Conservation (phyloP, 768 basidiomycete species). For the Dioszegia crocea region DNA sequence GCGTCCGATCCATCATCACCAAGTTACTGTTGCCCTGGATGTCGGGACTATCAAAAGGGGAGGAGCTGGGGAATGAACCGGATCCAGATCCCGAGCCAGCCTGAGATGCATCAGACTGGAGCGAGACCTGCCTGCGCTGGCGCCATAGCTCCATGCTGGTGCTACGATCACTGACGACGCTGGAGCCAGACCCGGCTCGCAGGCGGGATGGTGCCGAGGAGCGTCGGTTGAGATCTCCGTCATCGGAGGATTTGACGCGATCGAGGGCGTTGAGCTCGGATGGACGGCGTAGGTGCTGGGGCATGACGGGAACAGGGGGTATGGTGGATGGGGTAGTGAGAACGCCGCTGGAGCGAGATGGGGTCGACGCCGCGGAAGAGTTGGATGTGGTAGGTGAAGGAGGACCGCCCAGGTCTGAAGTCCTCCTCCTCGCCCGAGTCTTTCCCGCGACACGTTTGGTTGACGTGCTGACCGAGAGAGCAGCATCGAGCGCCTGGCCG, state of each 20-base stretch:
- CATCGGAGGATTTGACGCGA: slow-evolving; percentile 75
- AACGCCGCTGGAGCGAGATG: slow-evolving; percentile 66
- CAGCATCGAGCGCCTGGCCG: slow-evolving; percentile 57
- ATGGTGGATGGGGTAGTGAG: slow-evolving; percentile 60
- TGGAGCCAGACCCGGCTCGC: slow-evolving; percentile 35
- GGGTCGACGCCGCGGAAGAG: slow-evolving; percentile 84
- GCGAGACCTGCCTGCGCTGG: slow-evolving; percentile 26
- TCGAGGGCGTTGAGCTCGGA: slow-evolving; percentile 83
- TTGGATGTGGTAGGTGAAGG: slow-evolving; percentile 89
- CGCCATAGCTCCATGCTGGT: slow-evolving; percentile 39
- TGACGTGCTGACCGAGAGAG: slow-evolving; percentile 49
- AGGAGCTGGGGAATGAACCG: neutral
- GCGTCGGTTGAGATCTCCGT: slow-evolving; percentile 61
- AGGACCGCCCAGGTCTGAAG: slow-evolving; percentile 53
- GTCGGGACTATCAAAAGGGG: slow-evolving; percentile 31
- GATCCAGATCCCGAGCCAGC: neutral
- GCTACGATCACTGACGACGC: slow-evolving; percentile 27
- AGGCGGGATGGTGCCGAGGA: slow-evolving; percentile 64
- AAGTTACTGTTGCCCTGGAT: slow-evolving; percentile 30
- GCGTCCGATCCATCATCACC: slow-evolving; percentile 66
- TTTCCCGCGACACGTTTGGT: slow-evolving; percentile 73
- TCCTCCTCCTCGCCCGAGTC: slow-evolving; percentile 23
- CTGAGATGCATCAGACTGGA: slow-evolving; percentile 7
- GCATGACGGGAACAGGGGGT: slow-evolving; percentile 15
- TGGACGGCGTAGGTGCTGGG: slow-evolving; percentile 62